Base-by-base conservation (phyloP, 768 basidiomycete genomes). In the Collybia mongolica region DNA sequence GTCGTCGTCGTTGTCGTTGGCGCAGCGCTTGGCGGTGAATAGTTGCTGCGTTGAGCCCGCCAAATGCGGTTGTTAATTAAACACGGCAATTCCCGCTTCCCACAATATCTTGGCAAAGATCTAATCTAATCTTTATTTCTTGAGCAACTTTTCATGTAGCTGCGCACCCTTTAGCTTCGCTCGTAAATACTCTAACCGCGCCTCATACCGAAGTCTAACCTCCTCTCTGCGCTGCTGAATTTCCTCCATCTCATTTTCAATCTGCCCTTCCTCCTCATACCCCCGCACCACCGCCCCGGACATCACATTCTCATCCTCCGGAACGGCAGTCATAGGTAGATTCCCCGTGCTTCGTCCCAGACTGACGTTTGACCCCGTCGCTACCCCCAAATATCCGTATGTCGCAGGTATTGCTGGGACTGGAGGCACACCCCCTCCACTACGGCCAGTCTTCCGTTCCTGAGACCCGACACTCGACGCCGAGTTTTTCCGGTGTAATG, bases 161-260 rank as follows among this genome's bases (percentile, higher is more conserved):
- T 91, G 86, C 1, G 89, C 90, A 17, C 87, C 86, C 68, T 90
- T 91, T 62, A 93, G 63, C 68, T 88, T 86, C 32, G 90, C 90
- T 29, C 86, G 80, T 57, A 93, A 70, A 62, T 88, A 93, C 54
- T 90, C 89, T 60, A 93, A 64, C 41, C 90, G 82, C 28, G 79
- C 79, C 48, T 88, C 84, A 59, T 93, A 93, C 56, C 89, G 79
- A 55, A 70, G 72, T 28, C 76, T 77, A 24, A 93, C 87, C 59
- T 90, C 89, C 48, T 80, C 82, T 32, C 87, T 72, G 54, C 88
- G 75, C 53, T 80, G 65, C 48, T 85, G 79, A 50, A 93, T 84
- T 47, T 89, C 88, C 12, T 75, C 73, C 72, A 90, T 73, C 67
- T 89, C 87, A 6, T 66, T 65, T 58, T 86, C 83, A 48, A 76